Conservation (phyloP, 192 early-diverging fungal species). For the Rhizoclosmatium globosum region DNA sequence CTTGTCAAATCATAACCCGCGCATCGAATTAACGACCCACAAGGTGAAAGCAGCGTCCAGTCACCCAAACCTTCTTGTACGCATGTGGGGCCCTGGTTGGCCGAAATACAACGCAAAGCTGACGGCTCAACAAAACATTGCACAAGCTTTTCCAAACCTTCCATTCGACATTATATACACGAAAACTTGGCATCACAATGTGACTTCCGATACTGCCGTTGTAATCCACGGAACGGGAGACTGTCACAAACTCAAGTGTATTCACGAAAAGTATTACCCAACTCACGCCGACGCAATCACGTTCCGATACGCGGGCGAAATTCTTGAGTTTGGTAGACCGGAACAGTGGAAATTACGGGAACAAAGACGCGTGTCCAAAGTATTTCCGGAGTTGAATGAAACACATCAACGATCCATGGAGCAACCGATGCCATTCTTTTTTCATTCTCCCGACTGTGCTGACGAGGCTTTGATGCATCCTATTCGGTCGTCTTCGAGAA, state of each 20-base stretch:
- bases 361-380: not conserved
- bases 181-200: constrained; percentile 16
- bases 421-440: constrained; percentile 26
- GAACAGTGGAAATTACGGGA: constrained; percentile 19
- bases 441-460: constrained; percentile 30
- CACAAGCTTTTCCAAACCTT: constrained; percentile 1
- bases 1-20: not conserved
- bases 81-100: constrained; percentile 27
- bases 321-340: not conserved
- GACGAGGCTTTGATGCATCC: constrained; percentile 22
- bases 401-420: not conserved
- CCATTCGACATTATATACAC: constrained; percentile 27
- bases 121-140: constrained; percentile 16
- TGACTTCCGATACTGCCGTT: constrained; percentile 15
- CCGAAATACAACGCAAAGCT: not conserved
- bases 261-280: constrained; percentile 2
- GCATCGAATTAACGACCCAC: not conserved
- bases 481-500: not conserved
- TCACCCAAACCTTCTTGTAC: not conserved
- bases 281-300: constrained; percentile 21
- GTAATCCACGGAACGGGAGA: constrained; percentile 22
- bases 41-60: constrained; percentile 7
- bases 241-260: constrained; percentile 17
- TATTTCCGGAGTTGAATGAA: not conserved
- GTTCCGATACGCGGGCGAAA: constrained; percentile 1